These are phyloP conservation scores for Massariosphaeria phaeospora DNA, from an alignment of 495 filamentous ascomycete species.

Conservation along the genomic window DNA sequence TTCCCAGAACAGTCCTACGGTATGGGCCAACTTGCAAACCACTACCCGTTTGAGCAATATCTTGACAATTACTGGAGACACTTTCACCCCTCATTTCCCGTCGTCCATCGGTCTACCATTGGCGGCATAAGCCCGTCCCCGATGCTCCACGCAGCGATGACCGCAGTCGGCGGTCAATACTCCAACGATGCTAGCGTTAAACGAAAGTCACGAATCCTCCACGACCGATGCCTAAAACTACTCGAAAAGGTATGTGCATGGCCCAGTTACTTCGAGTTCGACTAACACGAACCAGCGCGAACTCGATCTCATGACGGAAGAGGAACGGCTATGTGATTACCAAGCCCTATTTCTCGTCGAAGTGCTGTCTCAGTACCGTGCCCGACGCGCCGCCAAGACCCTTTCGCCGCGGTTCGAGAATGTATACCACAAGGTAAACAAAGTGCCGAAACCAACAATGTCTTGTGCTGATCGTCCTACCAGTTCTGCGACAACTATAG, in stretches of 20 bases:
- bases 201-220: conserved; percentile 38
- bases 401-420: conserved; percentile 35
- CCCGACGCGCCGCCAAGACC: conserved; percentile 32
- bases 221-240: conserved; percentile 40
- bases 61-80: conserved; percentile 44
- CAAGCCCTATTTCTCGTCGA: conserved; percentile 39
- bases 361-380: conserved; percentile 37
- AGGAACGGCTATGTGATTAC: conserved; percentile 34
- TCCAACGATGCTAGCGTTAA: conserved; percentile 38
- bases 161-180: conserved; percentile 44
- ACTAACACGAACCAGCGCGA: conserved; percentile 27
- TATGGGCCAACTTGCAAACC: conserved; percentile 26
- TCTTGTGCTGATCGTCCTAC: conserved; percentile 5
- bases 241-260: conserved; percentile 38
- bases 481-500: conserved; percentile 30
- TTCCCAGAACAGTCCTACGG: conserved; percentile 32
- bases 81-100: conserved; percentile 43
- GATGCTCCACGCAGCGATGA: conserved; percentile 42
- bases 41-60: conserved; percentile 37
- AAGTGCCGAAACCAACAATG: neutral
- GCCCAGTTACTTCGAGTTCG: neutral
- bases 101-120: conserved; percentile 43
- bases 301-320: conserved; percentile 22
- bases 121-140: conserved; percentile 34
- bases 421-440: conserved; percentile 31